Conservation (phyloP, 2,329 filamentous ascomycete genomes). For the Bipolaris bicolor region DNA sequence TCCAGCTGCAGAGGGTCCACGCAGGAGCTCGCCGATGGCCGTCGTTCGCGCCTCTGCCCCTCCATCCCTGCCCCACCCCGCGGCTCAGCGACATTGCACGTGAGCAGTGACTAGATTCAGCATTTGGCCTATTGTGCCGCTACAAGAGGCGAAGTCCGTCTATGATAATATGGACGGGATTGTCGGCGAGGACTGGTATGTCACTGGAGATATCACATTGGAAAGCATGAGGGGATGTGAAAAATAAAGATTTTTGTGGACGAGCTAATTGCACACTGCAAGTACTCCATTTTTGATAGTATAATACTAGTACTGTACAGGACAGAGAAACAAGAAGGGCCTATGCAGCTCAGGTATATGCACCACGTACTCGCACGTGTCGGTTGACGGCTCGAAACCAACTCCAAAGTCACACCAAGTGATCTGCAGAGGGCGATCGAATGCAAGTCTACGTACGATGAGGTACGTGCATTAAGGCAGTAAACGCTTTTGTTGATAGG, state of each 20-base stretch:
- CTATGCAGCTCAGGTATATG: neutral
- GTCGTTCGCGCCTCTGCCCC: conserved; percentile 20
- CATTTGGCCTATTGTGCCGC: neutral
- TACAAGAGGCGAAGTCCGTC: conserved; percentile 10
- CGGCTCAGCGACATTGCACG: conserved; percentile 6
- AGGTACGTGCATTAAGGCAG: conserved; percentile 13
- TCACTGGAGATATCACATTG: neutral
- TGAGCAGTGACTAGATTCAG: conserved; percentile 6
- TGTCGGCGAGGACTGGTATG: neutral
- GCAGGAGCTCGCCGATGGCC: conserved; percentile 39
- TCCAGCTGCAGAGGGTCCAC: conserved; percentile 19
- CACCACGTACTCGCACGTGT: neutral
- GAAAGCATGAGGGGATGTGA: neutral
- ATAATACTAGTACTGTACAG: conserved; percentile 13
- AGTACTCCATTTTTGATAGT: neutral
- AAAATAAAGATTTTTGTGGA: neutral
- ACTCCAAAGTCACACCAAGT: conserved; percentile 1
- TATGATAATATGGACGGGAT: neutral
- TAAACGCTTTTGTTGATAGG: conserved; percentile 14
- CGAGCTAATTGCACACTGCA: neutral
- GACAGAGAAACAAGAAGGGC: neutral
- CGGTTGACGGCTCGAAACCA: conserved; percentile 1
- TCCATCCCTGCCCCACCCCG: conserved; percentile 12
- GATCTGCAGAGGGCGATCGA: neutral
- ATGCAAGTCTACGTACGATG: neutral